Percentiles rank a stretch among this genome's conserved stretches.
Evolutionary conservation across 2,329 filamentous ascomycete genomes (phyloP).

Genomic region (Penicillium expansum): DNA sequence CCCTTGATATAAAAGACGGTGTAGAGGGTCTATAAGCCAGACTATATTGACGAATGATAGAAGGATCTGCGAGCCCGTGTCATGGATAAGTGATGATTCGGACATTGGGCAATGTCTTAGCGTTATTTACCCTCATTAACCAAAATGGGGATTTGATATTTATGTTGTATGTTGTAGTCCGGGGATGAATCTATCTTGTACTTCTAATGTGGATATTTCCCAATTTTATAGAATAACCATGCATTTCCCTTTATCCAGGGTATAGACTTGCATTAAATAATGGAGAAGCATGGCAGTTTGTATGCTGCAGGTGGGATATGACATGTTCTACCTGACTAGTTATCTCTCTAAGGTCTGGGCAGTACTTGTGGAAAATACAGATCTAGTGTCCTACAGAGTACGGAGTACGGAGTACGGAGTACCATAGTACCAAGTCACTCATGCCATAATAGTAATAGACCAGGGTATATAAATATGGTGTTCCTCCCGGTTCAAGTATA

Average conservation of each 20-base stretch:
- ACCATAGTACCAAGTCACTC: background rate
- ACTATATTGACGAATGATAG: conserved; percentile 27
- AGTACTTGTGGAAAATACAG: background rate
- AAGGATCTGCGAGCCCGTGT: conserved; percentile 20
- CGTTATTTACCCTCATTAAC: background rate
- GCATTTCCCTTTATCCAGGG: background rate
- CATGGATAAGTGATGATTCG: background rate
- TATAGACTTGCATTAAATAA: background rate
- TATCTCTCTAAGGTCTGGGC: background rate
- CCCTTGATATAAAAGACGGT: conserved; percentile 19
- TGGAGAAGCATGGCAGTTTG: background rate
- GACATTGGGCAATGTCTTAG: background rate
- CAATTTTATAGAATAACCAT: background rate
- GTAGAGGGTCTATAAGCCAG: background rate
- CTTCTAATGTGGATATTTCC: background rate
- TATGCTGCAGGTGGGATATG: background rate
- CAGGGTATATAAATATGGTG: background rate
- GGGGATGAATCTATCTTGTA: background rate
- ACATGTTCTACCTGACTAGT: background rate
- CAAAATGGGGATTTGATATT: background rate
- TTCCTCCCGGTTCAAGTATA: background rate
- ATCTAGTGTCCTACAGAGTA: background rate
- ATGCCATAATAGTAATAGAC: conserved; percentile 12
- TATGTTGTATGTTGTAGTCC: too few relatives aligned
- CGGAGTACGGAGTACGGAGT: too few relatives aligned